Base-by-base conservation (phyloP, 495 filamentous ascomycete genomes). In the Penicillium herquei region DNA sequence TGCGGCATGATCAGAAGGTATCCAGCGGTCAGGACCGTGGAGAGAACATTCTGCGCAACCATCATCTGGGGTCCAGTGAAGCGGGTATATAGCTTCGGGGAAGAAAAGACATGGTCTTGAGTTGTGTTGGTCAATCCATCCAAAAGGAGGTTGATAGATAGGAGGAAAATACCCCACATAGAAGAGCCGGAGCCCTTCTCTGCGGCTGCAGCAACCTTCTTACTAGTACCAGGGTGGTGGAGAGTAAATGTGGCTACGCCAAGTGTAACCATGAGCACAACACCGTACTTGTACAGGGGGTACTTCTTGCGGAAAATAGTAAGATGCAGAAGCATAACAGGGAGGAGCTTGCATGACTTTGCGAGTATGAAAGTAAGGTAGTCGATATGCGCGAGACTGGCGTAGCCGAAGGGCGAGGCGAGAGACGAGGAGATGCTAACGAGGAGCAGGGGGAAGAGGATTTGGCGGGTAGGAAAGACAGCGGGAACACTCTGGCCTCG, bases 341-440 rank as follows among this genome's bases (percentile, higher is more conserved):
- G 94, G 9, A 98, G 86, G 14, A 98, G 82, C 72, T 98, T 98
- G 87, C 94, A 98, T 48, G 85, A 89, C 70, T 98, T 98, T 59
- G 94, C 95, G 21, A 98, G 90, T 70, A 97, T 93, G 78, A 92
- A 98, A 17, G 94, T 98, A 67, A 98, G 88, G 80, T 98, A 98
- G 81, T 98, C 94, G 76, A 98, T 93, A 71, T 98, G 93, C 37
- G 86, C 82, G 42, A 98, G 86, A 44, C 84, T 87, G 41, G 93
- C 92, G 74, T 98, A 98, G 59, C 94, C 94, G 62, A 98, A 98
- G 31, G 94, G 94, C 6, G 86, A 89, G 16, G 93, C 90, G 55
- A 98, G 89, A 1, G 90, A 89, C 58, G 86, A 88, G 18, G 89
- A 95, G 44, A 96, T 73, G 61, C 91, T 88, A 51, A 98, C 91